These are phyloP conservation scores for Aechmea fasciata DNA, from an alignment of 176 grass and related monocot genomes.

Conservation along the genomic window DNA sequence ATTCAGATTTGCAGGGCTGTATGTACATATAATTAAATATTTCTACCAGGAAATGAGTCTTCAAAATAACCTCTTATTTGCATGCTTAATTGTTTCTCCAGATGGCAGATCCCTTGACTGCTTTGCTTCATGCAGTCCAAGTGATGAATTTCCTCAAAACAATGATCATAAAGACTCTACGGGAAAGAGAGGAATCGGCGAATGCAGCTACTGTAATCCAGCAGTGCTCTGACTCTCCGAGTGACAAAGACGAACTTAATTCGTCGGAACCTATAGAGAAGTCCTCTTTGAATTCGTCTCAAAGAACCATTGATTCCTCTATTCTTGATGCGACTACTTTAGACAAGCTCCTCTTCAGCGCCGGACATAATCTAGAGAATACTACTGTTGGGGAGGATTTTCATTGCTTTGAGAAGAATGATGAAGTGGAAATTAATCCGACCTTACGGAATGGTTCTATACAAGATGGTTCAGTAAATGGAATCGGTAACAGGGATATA, in stretches of 20 bases:
- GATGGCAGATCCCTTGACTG: conserved; percentile 92
- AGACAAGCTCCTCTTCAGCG: conserved; percentile 16
- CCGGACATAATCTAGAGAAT: background rate
- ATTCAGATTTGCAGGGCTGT: too few relatives aligned
- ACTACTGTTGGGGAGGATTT: conserved; percentile 9
- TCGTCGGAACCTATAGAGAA: conserved; percentile 24
- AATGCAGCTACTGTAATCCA: conserved; percentile 11
- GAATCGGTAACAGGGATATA: conserved; percentile 23
- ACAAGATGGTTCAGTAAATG: conserved; percentile 34
- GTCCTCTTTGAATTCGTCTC: background rate
- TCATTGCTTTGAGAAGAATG: conserved; percentile 20
- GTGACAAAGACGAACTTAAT: conserved; percentile 37
- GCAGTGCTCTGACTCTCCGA: conserved; percentile 50
- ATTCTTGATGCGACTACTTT: conserved; percentile 39
- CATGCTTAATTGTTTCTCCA: conserved; percentile 31
- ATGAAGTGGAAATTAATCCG: conserved; percentile 26
- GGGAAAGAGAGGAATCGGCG: conserved; percentile 51
- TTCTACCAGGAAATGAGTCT: background rate
- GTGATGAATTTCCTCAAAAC: conserved; percentile 95
- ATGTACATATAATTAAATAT: too few relatives aligned
- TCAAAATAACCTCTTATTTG: background rate
- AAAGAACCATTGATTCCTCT: conserved; percentile 21
- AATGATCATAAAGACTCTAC: conserved; percentile 60
- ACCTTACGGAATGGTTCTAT: conserved; percentile 4
- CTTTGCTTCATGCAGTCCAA: conserved; percentile 86